Evolutionary conservation across 1,284 basidiomycete genomes (phyloP), one percentile per base, ranked within the genome.

Genomic region (Boletus subluridellus): DNA sequence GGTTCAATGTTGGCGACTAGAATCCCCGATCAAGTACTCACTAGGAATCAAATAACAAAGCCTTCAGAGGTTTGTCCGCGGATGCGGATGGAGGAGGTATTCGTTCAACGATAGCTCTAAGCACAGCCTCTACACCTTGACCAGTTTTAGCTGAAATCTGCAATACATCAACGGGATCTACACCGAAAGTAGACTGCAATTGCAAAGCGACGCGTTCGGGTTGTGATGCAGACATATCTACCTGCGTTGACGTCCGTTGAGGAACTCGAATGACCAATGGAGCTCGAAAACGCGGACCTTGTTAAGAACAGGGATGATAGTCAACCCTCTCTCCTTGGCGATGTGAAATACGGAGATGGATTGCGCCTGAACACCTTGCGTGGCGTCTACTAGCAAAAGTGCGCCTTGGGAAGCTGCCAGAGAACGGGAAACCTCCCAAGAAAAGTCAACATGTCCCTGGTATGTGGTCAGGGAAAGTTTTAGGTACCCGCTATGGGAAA

Each of bases 351-450:
- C 97, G 0, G 94, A 96, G 57, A 99, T 88, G 6, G 95, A 94
- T 74, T 99, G 97, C 0, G 97, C 96, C 75, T 99, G 97, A 6
- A 99, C 89, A 14, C 96, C 96, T 79, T 98, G 96, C 47, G 94
- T 95, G 14, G 95, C 94, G 70, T 99, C 96, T 41, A 99, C 94
- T 3, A 90, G 81, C 14, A 99, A 78, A 49, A 99, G 74, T 4
- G 94, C 96, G 21, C 95, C 95, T 76, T 99, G 93, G 66, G 93
- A 98, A 37, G 95, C 95, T 2, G 94, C 89, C 30, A 99, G 78
- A 45, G 92, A 95, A 49, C 97, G 85, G 15, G 93, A 90, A 11
- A 99, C 94, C 75, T 99, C 97, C 86, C 95, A 96, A 59, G 92
- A 85, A 74, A 98, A 98, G 77, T 98, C 95, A 50, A 97, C 95